Percentiles rank a stretch among this genome's conserved stretches.
phyloP scores from a whole-genome alignment of 2,329 filamentous ascomycete genomes.

The Colletotrichum lini region DNA sequence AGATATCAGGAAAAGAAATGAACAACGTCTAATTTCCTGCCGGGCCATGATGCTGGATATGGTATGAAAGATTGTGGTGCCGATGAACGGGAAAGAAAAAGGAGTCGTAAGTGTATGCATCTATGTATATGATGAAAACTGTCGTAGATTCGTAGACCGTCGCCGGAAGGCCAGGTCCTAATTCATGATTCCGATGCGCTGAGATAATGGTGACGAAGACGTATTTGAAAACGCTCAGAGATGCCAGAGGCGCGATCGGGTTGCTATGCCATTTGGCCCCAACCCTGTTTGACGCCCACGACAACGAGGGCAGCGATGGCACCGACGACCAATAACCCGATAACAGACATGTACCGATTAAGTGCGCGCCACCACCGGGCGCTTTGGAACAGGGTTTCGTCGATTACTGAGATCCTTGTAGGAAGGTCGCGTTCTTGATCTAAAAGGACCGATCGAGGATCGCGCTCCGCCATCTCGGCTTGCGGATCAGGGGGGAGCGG shows the following conservation, averaged over 20 bases:
- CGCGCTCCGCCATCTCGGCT: constrained; percentile 65
- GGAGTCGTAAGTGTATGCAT: constrained; percentile 9
- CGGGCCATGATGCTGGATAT: neutral
- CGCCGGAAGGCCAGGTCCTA: constrained; percentile 16
- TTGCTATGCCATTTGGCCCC: constrained; percentile 50
- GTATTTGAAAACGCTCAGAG: neutral
- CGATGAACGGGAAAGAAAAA: neutral
- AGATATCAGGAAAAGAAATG: neutral
- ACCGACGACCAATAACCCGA: constrained; percentile 69
- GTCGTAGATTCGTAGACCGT: constrained; percentile 41
- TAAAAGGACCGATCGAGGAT: constrained; percentile 57
- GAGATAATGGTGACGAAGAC: neutral
- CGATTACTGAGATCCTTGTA: constrained; percentile 52
- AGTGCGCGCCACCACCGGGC: constrained; percentile 73
- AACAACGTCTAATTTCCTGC: neutral
- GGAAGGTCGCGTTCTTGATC: constrained; percentile 55
- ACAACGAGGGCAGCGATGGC: constrained; percentile 66
- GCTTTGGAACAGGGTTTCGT: constrained; percentile 65
- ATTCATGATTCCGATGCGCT: constrained; percentile 33
- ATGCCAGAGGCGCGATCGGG: too few species aligned
- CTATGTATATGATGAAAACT: constrained; percentile 2
- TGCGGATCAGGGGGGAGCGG: constrained; percentile 75
- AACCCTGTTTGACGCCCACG: constrained; percentile 66
- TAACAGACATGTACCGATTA: constrained; percentile 71
- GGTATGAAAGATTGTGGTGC: neutral